These are phyloP conservation scores for Inga leiocalycina DNA, from an alignment of 306 rosid genomes.

Conservation along the genomic window DNA sequence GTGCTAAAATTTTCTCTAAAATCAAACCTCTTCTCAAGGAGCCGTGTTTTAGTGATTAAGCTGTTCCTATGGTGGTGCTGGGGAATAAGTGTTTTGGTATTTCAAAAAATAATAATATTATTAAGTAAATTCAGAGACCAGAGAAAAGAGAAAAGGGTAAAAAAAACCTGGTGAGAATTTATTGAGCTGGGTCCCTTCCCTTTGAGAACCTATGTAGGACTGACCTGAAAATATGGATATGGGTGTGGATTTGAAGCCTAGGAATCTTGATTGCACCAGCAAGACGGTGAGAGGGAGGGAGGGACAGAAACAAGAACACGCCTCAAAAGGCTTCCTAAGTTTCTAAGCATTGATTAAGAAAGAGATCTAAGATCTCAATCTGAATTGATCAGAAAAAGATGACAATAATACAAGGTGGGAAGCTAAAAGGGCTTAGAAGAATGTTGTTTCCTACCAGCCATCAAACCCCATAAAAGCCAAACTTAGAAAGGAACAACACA, in stretches of 20 bases:
- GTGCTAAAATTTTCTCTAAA: conserved; percentile 51
- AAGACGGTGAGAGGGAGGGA: conserved; percentile 16
- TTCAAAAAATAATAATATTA: not conserved
- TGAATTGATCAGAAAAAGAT: conserved; percentile 24
- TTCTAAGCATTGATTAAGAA: conserved; percentile 34
- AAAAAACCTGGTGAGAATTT: not conserved
- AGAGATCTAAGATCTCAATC: conserved; percentile 15
- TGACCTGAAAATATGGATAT: conserved; percentile 36
- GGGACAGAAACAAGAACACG: not conserved
- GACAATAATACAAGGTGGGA: not conserved
- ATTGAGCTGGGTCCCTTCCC: conserved; percentile 50
- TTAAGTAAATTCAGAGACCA: conserved; percentile 8
- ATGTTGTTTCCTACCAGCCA: conserved; percentile 82
- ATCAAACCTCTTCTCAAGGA: conserved; percentile 42
- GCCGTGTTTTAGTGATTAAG: conserved; percentile 44
- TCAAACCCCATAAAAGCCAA: conserved; percentile 51
- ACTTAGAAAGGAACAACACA: conserved; percentile 39
- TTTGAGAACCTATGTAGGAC: conserved; percentile 24
- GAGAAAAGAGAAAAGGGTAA: not conserved
- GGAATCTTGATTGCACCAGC: conserved; percentile 48
- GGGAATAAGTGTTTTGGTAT: not conserved
- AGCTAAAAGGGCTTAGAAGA: conserved; percentile 18
- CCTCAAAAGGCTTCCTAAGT: not conserved
- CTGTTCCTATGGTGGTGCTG: conserved; percentile 32
- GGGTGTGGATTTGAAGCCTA: conserved; percentile 35